Conservation (phyloP, 306 rosid species). For the Alnus glutinosa region DNA sequence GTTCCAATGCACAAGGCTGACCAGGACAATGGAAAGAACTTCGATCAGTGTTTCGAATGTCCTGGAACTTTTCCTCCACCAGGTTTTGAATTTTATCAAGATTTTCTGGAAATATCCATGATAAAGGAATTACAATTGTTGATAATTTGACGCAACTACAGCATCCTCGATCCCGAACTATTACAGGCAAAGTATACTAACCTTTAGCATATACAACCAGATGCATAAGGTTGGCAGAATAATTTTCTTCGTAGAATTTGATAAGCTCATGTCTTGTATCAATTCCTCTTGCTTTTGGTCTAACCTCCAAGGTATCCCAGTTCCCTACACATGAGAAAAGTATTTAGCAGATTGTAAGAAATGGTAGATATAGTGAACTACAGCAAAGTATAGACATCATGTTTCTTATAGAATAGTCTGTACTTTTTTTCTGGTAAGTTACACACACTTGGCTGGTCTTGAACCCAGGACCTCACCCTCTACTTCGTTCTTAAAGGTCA, state of each 20-base stretch:
- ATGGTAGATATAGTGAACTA: slow-evolving; percentile 7
- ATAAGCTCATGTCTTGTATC: slow-evolving; percentile 84
- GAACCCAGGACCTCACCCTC: too few species aligned
- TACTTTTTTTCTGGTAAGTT: too few species aligned
- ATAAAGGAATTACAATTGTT: background rate
- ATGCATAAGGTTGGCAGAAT: slow-evolving; percentile 89
- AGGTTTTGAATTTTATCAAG: slow-evolving; percentile 76
- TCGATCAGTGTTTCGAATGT: slow-evolving; percentile 61
- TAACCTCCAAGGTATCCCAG: slow-evolving; percentile 95
- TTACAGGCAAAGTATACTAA: slow-evolving; percentile 32
- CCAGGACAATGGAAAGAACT: slow-evolving; percentile 42
- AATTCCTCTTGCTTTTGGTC: slow-evolving; percentile 80
- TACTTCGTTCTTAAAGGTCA: background rate
- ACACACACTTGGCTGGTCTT: too few species aligned
- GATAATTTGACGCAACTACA: slow-evolving; percentile 14
- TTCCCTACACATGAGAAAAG: slow-evolving; percentile 51
- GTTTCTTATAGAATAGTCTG: too few species aligned
- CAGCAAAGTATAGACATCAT: background rate
- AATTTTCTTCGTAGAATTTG: slow-evolving; percentile 75
- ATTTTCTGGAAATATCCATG: slow-evolving; percentile 52
- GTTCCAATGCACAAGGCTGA: slow-evolving; percentile 83
- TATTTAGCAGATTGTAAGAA: slow-evolving; percentile 26
- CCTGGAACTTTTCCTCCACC: slow-evolving; percentile 79
- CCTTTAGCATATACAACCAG: slow-evolving; percentile 84
- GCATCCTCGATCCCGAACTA: background rate